Conservation (phyloP, 441 rosid species). For the Eruca vesicaria region DNA sequence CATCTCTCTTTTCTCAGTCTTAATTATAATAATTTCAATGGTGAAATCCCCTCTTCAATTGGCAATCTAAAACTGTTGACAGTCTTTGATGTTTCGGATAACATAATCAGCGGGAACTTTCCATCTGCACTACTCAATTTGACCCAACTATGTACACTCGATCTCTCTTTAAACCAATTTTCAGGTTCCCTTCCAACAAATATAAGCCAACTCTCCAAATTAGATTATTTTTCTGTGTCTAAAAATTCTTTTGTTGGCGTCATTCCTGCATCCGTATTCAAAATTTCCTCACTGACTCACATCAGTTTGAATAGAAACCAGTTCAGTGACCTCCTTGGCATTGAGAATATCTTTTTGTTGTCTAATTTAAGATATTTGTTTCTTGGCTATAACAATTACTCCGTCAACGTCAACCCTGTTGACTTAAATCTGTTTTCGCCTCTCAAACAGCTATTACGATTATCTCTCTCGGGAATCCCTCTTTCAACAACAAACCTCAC, state of each 20-base stretch:
- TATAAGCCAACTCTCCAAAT: neutral
- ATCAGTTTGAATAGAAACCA: neutral
- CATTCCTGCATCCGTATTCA: neutral
- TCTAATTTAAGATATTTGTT: neutral
- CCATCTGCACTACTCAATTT: neutral
- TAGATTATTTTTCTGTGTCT: neutral
- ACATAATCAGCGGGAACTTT: neutral
- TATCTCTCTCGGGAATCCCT: neutral
- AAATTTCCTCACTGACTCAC: neutral
- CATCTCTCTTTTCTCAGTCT: neutral
- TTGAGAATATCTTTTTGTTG: neutral
- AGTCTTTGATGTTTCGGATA: neutral
- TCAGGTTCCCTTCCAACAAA: neutral
- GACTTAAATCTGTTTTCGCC: neutral
- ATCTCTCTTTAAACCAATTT: neutral
- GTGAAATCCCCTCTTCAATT: neutral
- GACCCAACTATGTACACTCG: neutral
- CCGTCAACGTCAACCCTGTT: neutral
- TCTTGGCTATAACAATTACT: neutral
- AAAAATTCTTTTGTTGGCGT: neutral
- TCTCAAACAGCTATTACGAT: neutral
- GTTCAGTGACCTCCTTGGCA: neutral
- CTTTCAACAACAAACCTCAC: neutral
- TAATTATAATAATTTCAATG: neutral
- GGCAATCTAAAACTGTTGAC: neutral